A percentile compares a stretch with the other conserved stretches of the same genome.
Conservation (phyloP, 306 rosid species). For the Cotoneaster glaucophyllus region DNA sequence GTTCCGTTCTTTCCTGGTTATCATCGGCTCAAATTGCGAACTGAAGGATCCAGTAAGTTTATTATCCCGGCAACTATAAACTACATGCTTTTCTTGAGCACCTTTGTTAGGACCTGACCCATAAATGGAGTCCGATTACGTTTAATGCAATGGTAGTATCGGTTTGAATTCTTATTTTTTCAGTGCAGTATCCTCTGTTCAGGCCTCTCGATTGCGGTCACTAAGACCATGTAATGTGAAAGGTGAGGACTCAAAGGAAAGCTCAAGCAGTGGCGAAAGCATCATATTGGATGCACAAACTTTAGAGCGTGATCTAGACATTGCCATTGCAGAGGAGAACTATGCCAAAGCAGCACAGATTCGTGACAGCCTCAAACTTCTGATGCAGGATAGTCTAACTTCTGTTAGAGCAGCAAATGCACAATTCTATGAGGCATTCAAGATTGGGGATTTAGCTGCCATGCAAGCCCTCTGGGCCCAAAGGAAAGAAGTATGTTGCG, state of each 20-base stretch:
- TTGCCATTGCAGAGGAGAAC: constrained; percentile 78
- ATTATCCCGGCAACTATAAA: constrained; percentile 8
- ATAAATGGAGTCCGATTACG: background rate
- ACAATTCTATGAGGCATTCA: constrained; percentile 64
- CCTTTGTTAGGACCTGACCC: background rate
- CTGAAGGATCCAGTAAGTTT: constrained; percentile 44
- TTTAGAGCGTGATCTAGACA: constrained; percentile 56
- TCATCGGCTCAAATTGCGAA: constrained; percentile 16
- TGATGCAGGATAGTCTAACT: constrained; percentile 51
- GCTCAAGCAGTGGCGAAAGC: constrained; percentile 38
- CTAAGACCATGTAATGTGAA: constrained; percentile 34
- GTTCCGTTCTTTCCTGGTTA: constrained; percentile 20
- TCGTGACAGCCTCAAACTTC: constrained; percentile 61
- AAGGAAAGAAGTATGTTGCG: constrained; percentile 63
- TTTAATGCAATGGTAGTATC: background rate
- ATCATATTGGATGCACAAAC: constrained; percentile 46
- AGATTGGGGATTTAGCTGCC: constrained; percentile 67
- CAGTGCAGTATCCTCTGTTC: constrained; percentile 29
- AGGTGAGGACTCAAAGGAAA: constrained; percentile 49
- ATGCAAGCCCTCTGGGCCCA: constrained; percentile 87
- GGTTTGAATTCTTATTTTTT: constrained; percentile 6
- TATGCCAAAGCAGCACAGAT: constrained; percentile 76
- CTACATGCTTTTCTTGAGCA: background rate
- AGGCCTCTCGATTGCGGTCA: constrained; percentile 23
- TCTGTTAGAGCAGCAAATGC: constrained; percentile 52